Conservation (phyloP, 257 asterid species). For the Solanum paucissectum region DNA sequence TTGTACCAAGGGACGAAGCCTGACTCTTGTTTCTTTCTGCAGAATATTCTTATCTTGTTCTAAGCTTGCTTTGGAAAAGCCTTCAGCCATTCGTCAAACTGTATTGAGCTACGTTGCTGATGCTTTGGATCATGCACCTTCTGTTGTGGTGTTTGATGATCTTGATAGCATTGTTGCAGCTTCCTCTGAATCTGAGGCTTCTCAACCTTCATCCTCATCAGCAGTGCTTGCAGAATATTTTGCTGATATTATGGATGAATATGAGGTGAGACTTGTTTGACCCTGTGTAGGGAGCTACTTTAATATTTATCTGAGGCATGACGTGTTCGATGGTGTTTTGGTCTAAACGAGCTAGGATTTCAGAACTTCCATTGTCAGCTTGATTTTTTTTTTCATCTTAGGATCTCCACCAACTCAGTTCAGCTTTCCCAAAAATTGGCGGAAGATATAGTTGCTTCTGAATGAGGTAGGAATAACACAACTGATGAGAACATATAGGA, state of each 20-base stretch:
- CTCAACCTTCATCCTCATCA: slow-evolving; percentile 65
- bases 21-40: slow-evolving; percentile 18
- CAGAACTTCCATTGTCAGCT: neutral
- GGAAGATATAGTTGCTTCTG: neutral
- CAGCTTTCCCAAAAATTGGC: neutral
- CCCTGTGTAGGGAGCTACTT: neutral
- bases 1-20: neutral
- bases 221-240: slow-evolving; percentile 55
- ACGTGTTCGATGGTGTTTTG: neutral
- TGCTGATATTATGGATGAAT: slow-evolving; percentile 82
- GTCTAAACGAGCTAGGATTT: neutral
- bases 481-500: neutral
- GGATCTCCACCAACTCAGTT: neutral
- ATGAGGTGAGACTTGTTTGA: slow-evolving; percentile 39
- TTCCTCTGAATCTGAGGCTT: slow-evolving; percentile 65
- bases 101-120: slow-evolving; percentile 59
- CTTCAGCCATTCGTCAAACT: slow-evolving; percentile 52
- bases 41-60: slow-evolving; percentile 72
- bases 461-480: neutral
- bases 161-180: slow-evolving; percentile 77
- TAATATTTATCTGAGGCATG: neutral
- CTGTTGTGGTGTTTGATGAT: slow-evolving; percentile 86
- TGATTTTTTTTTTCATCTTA: neutral
- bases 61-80: slow-evolving; percentile 75
- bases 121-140: slow-evolving; percentile 86